Evolutionary conservation across 2,329 filamentous ascomycete species (phyloP), one percentile per base, ranked within the genome.

Genomic region (Periconia sp.): DNA sequence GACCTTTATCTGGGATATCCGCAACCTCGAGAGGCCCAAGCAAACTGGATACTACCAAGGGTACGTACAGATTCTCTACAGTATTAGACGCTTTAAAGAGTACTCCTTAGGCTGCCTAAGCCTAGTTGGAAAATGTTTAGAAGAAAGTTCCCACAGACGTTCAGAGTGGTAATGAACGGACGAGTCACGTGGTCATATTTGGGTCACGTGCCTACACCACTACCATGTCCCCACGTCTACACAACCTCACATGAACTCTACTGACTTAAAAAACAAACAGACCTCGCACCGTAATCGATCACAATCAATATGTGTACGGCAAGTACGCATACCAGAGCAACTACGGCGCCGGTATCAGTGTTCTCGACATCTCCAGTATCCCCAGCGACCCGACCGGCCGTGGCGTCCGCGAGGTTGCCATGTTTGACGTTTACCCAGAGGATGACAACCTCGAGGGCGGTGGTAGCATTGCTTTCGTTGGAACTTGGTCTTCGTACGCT

Each of bases 271-370:
- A 33, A 14, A 6, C 13, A 6, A 37, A 37, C 3, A 37, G 33
- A 0, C 63, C 70, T 15, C 63, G 64, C 56, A 68, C 66, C 33
- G 66, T 62, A 13, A 76, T 78, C 42, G 76, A 78, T 58, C 76
- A 79, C 64, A 78, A 78, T 61, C 73, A 77, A 53, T 78, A 78
- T 59, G 68, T 78, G 45, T 67, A 72, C 42, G 66, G 74, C 20
- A 74, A 73, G 2, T 63, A 73, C 23, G 65, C 66, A 9, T 79
- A 77, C 64, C 74, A 77, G 62, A 69, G 63, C 50, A 75, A 76
- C 66, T 77, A 77, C 52, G 74, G 72, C 13, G 63, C 66, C 18
- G 75, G 74, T 27, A 54, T 77, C 42, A 70, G 69, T 54, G 68
- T 76, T n/a, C 59, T 76, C 19, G 74, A 77, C 46, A 60, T 78